Evolutionary conservation across 2,329 filamentous ascomycete species (phyloP).

Genomic region (Akanthomyces uredinophilus): DNA sequence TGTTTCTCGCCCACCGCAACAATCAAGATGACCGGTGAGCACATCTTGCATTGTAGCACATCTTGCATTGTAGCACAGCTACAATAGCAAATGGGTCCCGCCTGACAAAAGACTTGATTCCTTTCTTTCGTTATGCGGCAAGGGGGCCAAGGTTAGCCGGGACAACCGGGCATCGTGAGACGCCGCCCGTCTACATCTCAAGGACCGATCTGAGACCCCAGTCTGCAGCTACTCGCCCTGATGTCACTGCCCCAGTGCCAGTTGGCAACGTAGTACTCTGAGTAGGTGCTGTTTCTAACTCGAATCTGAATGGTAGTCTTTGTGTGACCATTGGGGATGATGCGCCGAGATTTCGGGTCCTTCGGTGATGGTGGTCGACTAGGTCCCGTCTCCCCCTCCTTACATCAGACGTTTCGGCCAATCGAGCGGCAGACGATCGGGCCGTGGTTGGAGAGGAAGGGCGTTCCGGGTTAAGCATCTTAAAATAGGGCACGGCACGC

Average conservation of each 20-base stretch:
- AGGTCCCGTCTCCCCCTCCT: not conserved
- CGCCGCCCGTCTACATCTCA: not conserved
- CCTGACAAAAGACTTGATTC: not conserved
- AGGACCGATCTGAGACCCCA: not conserved
- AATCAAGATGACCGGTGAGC: not conserved
- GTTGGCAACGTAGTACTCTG: not conserved
- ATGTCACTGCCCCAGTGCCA: not conserved
- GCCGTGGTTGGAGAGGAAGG: not conserved
- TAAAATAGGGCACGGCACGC: not conserved
- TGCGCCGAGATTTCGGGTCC: not conserved
- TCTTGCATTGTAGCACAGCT: not conserved
- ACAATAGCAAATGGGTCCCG: not conserved
- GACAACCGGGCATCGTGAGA: not conserved
- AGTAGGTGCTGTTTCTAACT: no score
- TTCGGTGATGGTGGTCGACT: not conserved
- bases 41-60: not conserved
- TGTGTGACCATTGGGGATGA: not conserved
- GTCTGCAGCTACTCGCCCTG: constrained; percentile 7
- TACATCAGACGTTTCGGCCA: not conserved
- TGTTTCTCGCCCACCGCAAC: constrained; percentile 1
- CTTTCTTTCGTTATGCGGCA: not conserved
- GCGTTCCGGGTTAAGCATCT: no score
- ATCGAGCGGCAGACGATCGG: not conserved
- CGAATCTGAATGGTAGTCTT: not conserved
- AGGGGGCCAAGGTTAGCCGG: not conserved